Evolutionary conservation across 306 rosid genomes (phyloP).

Genomic region (Malus domestica): ASM211411v1 NC_041803.1:19835501-19836000

Average conservation of each 20-base stretch:
- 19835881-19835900: neutral
- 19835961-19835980: neutral
- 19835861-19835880: neutral
- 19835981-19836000: neutral
- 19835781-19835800: neutral
- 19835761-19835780: neutral
- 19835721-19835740: neutral
- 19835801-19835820: neutral
- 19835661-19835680: neutral
- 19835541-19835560: neutral
- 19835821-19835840: neutral
- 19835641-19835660: neutral
- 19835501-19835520: conserved; percentile 70
- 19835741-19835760: neutral
- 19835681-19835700: neutral
- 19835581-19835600: conserved; percentile 1
- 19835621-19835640: neutral
- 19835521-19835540: conserved; percentile 44
- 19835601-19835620: neutral
- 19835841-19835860: neutral
- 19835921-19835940: neutral
- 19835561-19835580: neutral
- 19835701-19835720: neutral
- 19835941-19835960: neutral
- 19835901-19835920: neutral